These are phyloP conservation scores for Populus hybrid DNA, from an alignment of 441 rosid species.

Conservation along the genomic window DNA sequence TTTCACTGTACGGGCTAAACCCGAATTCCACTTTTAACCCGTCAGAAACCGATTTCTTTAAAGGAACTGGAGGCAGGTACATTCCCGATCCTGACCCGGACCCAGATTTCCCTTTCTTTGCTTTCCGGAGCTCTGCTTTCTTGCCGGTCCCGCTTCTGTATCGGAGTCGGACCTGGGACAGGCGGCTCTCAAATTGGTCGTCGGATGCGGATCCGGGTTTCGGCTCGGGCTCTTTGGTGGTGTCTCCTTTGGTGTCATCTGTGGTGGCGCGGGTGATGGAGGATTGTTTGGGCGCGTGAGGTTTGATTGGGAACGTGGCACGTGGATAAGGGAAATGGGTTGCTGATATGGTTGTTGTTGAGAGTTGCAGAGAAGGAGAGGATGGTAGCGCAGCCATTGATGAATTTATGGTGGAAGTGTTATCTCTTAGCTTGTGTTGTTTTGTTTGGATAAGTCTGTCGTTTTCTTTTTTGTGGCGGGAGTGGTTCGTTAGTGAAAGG, in stretches of 20 bases:
- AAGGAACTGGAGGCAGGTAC: slow-evolving; percentile 69
- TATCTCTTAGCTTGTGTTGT: not conserved
- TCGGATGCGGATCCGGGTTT: slow-evolving; percentile 16
- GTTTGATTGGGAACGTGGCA: not conserved
- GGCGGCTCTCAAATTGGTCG: slow-evolving; percentile 66
- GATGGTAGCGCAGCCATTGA: slow-evolving; percentile 40
- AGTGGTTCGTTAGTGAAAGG: not conserved
- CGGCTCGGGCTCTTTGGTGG: slow-evolving; percentile 22
- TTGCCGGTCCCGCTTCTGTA: slow-evolving; percentile 74
- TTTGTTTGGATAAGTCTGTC: slow-evolving; percentile 22
- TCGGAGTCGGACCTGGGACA: slow-evolving; percentile 58
- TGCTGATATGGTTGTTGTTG: slow-evolving; percentile 5
- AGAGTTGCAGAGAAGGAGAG: slow-evolving; percentile 39
- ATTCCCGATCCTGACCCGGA: slow-evolving; percentile 34
- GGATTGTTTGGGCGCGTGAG: slow-evolving; percentile 6
- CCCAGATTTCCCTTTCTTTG: slow-evolving; percentile 46
- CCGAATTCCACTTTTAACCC: slow-evolving; percentile 81
- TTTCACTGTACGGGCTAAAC: slow-evolving; percentile 67
- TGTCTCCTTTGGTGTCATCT: slow-evolving; percentile 34
- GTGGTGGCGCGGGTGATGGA: slow-evolving; percentile 36
- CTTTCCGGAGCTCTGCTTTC: slow-evolving; percentile 69
- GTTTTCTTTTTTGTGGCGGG: slow-evolving; percentile 7
- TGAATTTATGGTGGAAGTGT: not conserved
- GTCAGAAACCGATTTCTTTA: slow-evolving; percentile 60
- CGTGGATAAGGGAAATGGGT: slow-evolving; percentile 25